These are phyloP conservation scores for Lichtheimia hyalospora DNA, from an alignment of 371 early-diverging fungal genomes.

Conservation along the genomic window DNA sequence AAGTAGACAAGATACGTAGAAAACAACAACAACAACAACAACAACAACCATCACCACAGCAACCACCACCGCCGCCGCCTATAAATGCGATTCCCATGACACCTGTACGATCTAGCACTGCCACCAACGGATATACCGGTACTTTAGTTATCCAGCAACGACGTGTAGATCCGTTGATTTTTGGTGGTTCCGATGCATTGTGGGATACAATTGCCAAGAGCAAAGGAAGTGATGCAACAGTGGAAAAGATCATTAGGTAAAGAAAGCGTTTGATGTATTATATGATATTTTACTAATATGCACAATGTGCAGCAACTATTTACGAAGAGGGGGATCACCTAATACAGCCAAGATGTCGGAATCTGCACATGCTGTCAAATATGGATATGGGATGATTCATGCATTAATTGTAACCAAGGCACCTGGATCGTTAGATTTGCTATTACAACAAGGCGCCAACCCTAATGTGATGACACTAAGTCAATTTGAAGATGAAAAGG, in stretches of 20 bases:
- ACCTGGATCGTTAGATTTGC: constrained; percentile 28
- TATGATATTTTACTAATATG: neutral
- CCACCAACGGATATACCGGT: constrained; percentile 22
- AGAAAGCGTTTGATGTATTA: neutral
- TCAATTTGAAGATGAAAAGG: constrained; percentile 41
- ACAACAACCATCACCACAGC: neutral
- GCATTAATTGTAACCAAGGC: constrained; percentile 41
- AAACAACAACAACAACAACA: constrained; percentile 10
- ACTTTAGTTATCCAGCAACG: constrained; percentile 30
- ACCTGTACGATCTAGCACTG: constrained; percentile 24
- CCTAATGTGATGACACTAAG: constrained; percentile 35
- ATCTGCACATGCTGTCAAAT: constrained; percentile 28
- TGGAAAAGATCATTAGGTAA: constrained; percentile 46
- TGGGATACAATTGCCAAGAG: constrained; percentile 43
- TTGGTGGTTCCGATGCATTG: constrained; percentile 47
- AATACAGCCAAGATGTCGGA: constrained; percentile 46
- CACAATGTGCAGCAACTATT: constrained; percentile 24
- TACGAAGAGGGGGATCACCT: constrained; percentile 48
- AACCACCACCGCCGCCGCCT: neutral
- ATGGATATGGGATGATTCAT: constrained; percentile 52
- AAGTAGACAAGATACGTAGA: neutral
- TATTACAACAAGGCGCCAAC: constrained; percentile 48
- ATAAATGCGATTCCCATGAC: constrained; percentile 29
- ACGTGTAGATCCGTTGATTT: constrained; percentile 36
- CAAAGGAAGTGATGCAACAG: constrained; percentile 37